phyloP scores from a whole-genome alignment of 106 monocot genomes.

The Apostasia shenzhenica region DNA sequence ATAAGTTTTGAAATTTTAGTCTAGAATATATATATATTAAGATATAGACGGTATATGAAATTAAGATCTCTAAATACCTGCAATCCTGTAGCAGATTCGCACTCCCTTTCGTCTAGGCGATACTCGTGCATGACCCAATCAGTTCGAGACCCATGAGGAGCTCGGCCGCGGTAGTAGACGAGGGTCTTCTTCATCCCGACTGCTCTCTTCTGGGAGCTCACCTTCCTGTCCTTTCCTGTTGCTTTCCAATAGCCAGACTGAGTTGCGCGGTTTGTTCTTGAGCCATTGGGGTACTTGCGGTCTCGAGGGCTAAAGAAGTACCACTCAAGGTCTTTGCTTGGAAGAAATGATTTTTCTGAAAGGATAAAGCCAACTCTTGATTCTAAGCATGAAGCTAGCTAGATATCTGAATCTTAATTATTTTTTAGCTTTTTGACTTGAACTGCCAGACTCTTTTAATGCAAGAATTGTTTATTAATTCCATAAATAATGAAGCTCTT shows the following conservation, averaged over 20 bases:
- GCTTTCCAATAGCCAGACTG: conserved; percentile 91
- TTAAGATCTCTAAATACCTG: conserved; percentile 31
- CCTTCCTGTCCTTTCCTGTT: conserved; percentile 82
- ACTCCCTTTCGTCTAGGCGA: conserved; percentile 81
- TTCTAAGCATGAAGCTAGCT: background rate
- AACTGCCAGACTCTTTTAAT: too few relatives aligned
- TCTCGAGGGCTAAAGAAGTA: conserved; percentile 95
- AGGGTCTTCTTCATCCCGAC: conserved; percentile 95
- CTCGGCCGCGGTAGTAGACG: conserved; percentile 83
- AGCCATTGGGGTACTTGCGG: conserved; percentile 87
- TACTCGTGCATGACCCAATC: conserved; percentile 99
- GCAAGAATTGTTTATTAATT: too few relatives aligned
- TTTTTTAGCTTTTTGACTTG: too few relatives aligned
- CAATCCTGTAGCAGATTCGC: conserved; percentile 51
- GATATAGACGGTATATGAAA: too few relatives aligned
- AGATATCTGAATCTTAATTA: background rate
- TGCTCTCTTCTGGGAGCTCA: conserved; percentile 47
- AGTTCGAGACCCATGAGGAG: conserved; percentile 81
- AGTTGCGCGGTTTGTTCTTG: conserved; percentile 86
- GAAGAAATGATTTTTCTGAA: conserved; percentile 87
- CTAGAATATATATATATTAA: too few relatives aligned
- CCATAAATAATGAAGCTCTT: too few relatives aligned
- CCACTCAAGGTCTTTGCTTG: conserved; percentile 94
- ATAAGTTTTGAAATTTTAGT: too few relatives aligned
- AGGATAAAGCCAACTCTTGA: background rate